phyloP scores from a whole-genome alignment of 352 stramenopile genomes.

The Phytopythium aichiense region DNA sequence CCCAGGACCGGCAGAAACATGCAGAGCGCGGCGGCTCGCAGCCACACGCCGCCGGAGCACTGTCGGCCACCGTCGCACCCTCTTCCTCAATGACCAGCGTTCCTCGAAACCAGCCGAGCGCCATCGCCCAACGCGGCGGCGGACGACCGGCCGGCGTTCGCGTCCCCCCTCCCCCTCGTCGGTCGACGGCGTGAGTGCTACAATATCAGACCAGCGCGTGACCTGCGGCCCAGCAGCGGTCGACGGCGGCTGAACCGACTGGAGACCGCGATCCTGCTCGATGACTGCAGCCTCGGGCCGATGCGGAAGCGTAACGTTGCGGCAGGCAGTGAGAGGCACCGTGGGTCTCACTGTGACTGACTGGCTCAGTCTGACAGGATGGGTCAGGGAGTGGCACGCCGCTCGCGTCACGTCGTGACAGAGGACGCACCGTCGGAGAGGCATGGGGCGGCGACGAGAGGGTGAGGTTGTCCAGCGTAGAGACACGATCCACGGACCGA shows the following conservation, averaged over 20 bases:
- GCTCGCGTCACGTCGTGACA: too few species aligned
- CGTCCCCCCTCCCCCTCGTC: background rate
- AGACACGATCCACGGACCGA: too few species aligned
- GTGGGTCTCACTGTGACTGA: too few species aligned
- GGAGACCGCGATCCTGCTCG: background rate
- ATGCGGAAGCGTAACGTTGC: background rate
- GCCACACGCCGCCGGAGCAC: slow-evolving; percentile 1
- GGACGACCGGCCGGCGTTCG: background rate
- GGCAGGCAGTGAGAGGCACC: too few species aligned
- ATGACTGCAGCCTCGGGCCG: background rate
- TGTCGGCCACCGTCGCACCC: background rate
- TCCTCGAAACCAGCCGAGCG: background rate
- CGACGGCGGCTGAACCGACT: background rate
- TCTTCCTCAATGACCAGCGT: slow-evolving; percentile 2
- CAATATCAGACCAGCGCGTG: background rate
- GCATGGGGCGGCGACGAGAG: too few species aligned
- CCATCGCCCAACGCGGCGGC: too few species aligned
- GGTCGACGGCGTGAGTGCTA: background rate
- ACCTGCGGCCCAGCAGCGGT: background rate
- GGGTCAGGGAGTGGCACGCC: background rate
- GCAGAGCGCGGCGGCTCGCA: slow-evolving; percentile 6
- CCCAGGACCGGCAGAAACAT: background rate
- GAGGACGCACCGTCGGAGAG: too few species aligned
- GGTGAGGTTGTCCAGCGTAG: too few species aligned
- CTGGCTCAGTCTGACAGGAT: background rate